Conservation (phyloP, 352 stramenopile species). For the Phytophthora nicotianae region DNA sequence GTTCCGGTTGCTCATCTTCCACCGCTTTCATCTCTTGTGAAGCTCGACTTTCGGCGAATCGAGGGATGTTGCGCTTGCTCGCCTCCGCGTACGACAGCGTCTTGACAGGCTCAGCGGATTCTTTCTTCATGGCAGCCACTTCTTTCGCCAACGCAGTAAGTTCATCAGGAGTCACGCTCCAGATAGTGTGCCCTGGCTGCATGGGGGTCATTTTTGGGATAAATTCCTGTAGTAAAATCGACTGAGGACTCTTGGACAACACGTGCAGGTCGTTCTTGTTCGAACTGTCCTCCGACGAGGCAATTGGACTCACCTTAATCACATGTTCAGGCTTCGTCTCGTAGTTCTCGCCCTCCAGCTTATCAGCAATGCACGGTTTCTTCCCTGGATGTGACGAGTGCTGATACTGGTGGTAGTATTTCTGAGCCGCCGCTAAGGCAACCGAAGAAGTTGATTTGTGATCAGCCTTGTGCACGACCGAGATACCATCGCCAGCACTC, state of each 20-base stretch:
- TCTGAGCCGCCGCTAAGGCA: constrained; percentile 11
- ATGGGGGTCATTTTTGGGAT: neutral
- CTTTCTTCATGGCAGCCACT: constrained; percentile 10
- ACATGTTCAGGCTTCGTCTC: neutral
- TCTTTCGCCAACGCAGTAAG: constrained; percentile 30
- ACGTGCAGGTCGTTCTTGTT: neutral
- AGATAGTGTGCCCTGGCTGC: constrained; percentile 33
- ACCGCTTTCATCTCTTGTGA: neutral
- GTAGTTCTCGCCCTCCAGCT: neutral
- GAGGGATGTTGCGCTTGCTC: constrained; percentile 24
- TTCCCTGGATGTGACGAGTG: constrained; percentile 13
- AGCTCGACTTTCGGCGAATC: constrained; percentile 1
- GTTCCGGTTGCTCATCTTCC: constrained; percentile 2
- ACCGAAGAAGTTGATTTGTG: constrained; percentile 4
- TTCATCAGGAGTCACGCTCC: constrained; percentile 40
- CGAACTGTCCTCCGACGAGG: neutral
- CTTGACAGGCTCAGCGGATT: neutral
- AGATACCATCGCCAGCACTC: neutral
- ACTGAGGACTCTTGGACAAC: neutral
- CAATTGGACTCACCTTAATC: neutral
- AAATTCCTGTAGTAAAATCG: neutral
- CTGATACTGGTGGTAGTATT: constrained; percentile 27
- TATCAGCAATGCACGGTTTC: neutral
- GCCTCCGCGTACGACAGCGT: constrained; percentile 32
- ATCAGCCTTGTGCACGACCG: neutral